These are phyloP conservation scores for Hortiboletus campestris DNA, from an alignment of 768 basidiomycete species.

Conservation along the genomic window DNA sequence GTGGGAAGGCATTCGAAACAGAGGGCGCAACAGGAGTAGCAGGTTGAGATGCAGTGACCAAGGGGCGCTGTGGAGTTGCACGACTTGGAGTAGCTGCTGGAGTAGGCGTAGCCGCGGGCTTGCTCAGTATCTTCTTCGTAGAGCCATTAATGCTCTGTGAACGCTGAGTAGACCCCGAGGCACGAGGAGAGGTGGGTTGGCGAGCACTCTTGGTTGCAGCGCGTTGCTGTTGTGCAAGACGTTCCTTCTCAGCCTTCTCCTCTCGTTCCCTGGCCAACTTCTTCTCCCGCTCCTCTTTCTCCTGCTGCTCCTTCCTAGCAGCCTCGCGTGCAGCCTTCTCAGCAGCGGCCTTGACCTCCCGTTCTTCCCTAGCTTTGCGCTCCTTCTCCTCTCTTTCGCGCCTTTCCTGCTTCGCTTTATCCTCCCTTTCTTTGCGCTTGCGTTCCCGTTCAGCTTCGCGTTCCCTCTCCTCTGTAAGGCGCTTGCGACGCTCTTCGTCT, in stretches of 20 bases:
- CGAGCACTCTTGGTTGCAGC: slow-evolving; percentile 47
- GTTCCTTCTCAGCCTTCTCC: slow-evolving; percentile 52
- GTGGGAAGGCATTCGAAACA: slow-evolving; percentile 39
- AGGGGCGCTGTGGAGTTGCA: slow-evolving; percentile 36
- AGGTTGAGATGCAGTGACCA: slow-evolving; percentile 42
- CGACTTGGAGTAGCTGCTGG: slow-evolving; percentile 34
- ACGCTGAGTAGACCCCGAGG: slow-evolving; percentile 48
- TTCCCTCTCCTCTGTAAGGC: slow-evolving; percentile 77
- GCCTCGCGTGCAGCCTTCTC: slow-evolving; percentile 47
- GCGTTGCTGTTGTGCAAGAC: slow-evolving; percentile 48
- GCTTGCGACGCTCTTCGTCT: slow-evolving; percentile 80
- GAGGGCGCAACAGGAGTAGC: slow-evolving; percentile 40
- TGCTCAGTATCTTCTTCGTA: slow-evolving; percentile 63
- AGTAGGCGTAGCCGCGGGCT: slow-evolving; percentile 36
- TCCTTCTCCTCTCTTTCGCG: slow-evolving; percentile 62
- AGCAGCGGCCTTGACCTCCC: slow-evolving; percentile 52
- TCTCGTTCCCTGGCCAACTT: slow-evolving; percentile 63
- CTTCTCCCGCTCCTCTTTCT: slow-evolving; percentile 66
- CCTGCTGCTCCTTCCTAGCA: slow-evolving; percentile 45
- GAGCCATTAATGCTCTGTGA: slow-evolving; percentile 46
- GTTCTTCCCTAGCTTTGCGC: slow-evolving; percentile 60
- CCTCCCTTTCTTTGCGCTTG: slow-evolving; percentile 73
- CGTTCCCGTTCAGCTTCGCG: slow-evolving; percentile 73
- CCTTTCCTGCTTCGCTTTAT: slow-evolving; percentile 50
- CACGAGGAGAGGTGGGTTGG: slow-evolving; percentile 50